Percentiles rank a stretch among this genome's conserved stretches.
phyloP scores from a whole-genome alignment of 805 yeast species.

The Komagataella populi region DNA sequence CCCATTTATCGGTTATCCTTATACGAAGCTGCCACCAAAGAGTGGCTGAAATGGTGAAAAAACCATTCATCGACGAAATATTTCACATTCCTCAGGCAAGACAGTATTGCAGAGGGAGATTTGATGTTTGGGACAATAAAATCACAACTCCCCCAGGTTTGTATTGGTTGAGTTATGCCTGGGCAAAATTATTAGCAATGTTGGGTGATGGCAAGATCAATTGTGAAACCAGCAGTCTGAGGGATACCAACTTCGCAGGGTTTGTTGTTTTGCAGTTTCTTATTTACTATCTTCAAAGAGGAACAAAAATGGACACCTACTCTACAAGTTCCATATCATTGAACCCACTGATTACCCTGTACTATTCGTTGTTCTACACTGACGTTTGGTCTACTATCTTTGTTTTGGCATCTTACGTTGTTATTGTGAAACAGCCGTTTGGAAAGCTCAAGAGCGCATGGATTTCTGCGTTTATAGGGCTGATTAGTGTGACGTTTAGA shows the following conservation, averaged over 20 bases:
- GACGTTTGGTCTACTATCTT: constrained; percentile 85
- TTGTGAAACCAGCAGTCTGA: constrained; percentile 24
- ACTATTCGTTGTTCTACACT: constrained; percentile 73
- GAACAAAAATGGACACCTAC: constrained; percentile 5
- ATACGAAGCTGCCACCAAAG: not conserved
- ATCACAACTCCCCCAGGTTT: constrained; percentile 97
- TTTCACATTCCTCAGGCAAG: constrained; percentile 79
- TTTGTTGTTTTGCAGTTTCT: constrained; percentile 22
- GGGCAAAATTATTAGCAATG: constrained; percentile 24
- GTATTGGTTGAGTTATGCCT: constrained; percentile 34
- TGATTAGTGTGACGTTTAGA: constrained; percentile 58
- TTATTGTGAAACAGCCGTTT: constrained; percentile 20
- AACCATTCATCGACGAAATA: constrained; percentile 44
- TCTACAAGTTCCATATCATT: constrained; percentile 21
- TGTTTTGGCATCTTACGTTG: constrained; percentile 39
- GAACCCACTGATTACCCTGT: constrained; percentile 63
- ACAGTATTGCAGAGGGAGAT: constrained; percentile 47
- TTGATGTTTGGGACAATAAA: constrained; percentile 68
- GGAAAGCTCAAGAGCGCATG: constrained; percentile 11
- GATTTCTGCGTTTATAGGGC: constrained; percentile 39
- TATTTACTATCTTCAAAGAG: constrained; percentile 7
- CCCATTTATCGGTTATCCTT: not conserved
- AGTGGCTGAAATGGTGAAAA: not conserved
- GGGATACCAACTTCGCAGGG: constrained; percentile 55
- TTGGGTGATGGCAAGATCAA: constrained; percentile 15